Base-by-base conservation (phyloP, 2,329 filamentous ascomycete genomes). In the Dendryphion nanum region DNA sequence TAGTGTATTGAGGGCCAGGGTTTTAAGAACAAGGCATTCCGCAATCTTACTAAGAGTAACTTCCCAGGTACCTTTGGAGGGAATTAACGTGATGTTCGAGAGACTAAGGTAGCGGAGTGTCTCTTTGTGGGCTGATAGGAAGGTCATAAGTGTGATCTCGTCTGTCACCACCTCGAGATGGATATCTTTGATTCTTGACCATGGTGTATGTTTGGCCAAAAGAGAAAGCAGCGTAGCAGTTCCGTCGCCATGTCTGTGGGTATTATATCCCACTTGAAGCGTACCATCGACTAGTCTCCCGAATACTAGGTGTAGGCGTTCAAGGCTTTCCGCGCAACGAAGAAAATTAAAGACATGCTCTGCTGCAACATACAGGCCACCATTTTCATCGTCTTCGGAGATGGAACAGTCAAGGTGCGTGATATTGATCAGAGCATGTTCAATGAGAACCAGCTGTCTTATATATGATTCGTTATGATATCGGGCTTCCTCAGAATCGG, bases 51-150 rank as follows among this genome's bases (percentile, higher is more conserved):
- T 24, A 24, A 24, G 21, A n/a, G 21, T 24, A n/a, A n/a, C 7
- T n/a, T 24, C 21, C 21, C 21, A 24, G 7, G 21, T 24, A 24
- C n/a, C n/a, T n/a, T 24, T 7, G 21, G 21, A n/a, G 21, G 7
- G 7, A 7, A 7, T n/a, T n/a, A 24, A 24, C n/a, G 7, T 7
- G 45, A 18, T 68, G 53, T 40, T 65, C 7, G 21, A 24, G n/a
- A 24, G 21, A 7, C 7, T 24, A 24, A 24, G 21, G 7, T 7
- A 24, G 7, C 21, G 21, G 7, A 24, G 21, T 24, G 21, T 24
- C 7, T 24, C n/a, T n/a, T 24, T 24, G 21, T 24, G 21, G n/a
- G 21, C 21, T 7, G n/a, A n/a, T n/a, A 24, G 21, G 21, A 24
- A 24, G 21, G 21, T 24, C 7, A 24, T n/a, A 7, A 24, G 21